These are phyloP conservation scores for Aspergillus sclerotiicarbonarius DNA, from an alignment of 495 filamentous ascomycete genomes.

Conservation along the genomic window DNA sequence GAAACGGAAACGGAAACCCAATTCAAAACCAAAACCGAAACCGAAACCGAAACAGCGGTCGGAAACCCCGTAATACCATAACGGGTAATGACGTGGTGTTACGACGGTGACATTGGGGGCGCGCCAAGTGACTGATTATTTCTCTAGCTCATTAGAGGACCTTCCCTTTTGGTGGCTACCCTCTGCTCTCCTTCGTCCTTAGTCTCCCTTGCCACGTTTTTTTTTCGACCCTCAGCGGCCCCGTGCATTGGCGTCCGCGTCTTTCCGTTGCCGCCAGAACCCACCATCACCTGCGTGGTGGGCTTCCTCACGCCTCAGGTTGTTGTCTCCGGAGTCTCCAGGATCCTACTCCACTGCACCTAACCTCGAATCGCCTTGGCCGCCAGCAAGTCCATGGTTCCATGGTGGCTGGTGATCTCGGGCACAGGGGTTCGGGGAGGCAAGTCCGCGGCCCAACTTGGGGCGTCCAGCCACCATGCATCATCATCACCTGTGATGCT, in stretches of 20 bases:
- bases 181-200: not conserved
- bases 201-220: slow-evolving; percentile 40
- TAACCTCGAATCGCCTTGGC: slow-evolving; percentile 17
- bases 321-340: slow-evolving; percentile 15
- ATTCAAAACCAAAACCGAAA: not conserved
- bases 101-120: not conserved
- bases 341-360: slow-evolving; percentile 16
- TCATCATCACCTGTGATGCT: not conserved
- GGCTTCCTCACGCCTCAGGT: slow-evolving; percentile 11
- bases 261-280: slow-evolving; percentile 39
- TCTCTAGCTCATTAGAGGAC: not conserved
- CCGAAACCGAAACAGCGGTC: slow-evolving; percentile 9
- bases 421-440: not conserved
- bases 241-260: slow-evolving; percentile 43
- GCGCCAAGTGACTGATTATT: not conserved
- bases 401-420: not conserved
- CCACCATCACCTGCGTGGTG: slow-evolving; percentile 21
- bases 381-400: slow-evolving; percentile 11
- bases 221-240: slow-evolving; percentile 40
- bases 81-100: slow-evolving; percentile 7
- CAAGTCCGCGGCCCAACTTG: slow-evolving; percentile 3
- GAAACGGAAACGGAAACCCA: not conserved
- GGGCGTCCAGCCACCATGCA: slow-evolving; percentile 1
- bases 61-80: slow-evolving; percentile 15
- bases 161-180: not conserved